Evolutionary conservation across 2,329 filamentous ascomycete genomes (phyloP).

Genomic region (Penicillium italicum): DNA sequence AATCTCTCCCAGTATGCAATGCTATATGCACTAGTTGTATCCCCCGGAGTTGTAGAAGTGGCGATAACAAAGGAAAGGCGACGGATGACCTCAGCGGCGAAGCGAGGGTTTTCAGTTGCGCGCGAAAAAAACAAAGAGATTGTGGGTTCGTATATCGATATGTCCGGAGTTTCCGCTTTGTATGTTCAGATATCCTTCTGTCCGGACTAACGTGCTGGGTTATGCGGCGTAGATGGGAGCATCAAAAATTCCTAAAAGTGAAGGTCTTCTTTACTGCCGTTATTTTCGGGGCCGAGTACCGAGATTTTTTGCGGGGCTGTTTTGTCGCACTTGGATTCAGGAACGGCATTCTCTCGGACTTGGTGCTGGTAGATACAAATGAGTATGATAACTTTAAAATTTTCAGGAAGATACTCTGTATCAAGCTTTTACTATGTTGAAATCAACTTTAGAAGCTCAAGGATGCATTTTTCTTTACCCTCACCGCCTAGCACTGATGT

Average conservation of each 20-base stretch:
- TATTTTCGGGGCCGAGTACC: neutral
- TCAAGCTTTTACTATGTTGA: neutral
- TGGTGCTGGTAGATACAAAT: neutral
- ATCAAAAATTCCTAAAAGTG: conserved; percentile 24
- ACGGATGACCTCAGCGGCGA: conserved; percentile 5
- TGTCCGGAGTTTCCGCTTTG: conserved; percentile 1
- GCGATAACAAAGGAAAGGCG: neutral
- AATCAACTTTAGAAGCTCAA: neutral
- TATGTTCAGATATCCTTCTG: conserved; percentile 20
- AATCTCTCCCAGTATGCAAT: neutral
- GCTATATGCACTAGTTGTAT: neutral
- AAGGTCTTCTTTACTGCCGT: conserved; percentile 9
- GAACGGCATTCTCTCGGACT: neutral
- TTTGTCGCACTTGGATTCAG: too few species aligned
- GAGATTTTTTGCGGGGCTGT: conserved; percentile 7
- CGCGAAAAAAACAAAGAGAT: neutral
- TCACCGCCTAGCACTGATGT: conserved; percentile 7
- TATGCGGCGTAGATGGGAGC: conserved; percentile 45
- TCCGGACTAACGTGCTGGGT: conserved; percentile 36
- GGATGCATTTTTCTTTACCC: neutral
- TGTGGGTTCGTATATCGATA: neutral
- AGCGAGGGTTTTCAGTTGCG: neutral
- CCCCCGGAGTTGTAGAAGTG: neutral
- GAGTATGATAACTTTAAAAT: neutral
- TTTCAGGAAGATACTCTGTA: neutral